Evolutionary conservation across 768 basidiomycete species (phyloP).

Genomic region (Lentinula guzmanii): DNA sequence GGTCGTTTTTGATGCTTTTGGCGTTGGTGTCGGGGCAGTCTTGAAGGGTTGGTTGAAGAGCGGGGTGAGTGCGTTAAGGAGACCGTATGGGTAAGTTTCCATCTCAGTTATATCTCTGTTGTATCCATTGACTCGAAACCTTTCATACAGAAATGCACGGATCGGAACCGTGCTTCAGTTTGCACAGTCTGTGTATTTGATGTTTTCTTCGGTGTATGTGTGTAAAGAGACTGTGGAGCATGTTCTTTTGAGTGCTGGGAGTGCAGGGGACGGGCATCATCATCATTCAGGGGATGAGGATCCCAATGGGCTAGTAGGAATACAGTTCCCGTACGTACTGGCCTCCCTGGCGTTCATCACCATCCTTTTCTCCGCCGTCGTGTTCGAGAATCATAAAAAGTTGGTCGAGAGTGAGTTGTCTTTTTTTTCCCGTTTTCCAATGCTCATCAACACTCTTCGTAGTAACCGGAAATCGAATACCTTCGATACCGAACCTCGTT

Average conservation of each 20-base stretch:
- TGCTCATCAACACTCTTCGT: conserved; percentile 2
- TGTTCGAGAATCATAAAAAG: conserved; percentile 59
- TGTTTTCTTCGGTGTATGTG: conserved; percentile 93
- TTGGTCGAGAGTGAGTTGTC: conserved; percentile 54
- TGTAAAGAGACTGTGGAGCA: conserved; percentile 97
- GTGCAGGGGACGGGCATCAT: conserved; percentile 38
- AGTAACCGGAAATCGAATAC: conserved; percentile 63
- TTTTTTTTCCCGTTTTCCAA: not conserved
- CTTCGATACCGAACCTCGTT: conserved; percentile 44
- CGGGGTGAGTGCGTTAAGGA: conserved; percentile 46
- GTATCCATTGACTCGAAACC: not conserved
- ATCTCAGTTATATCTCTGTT: not conserved
- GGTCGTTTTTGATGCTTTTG: conserved; percentile 92
- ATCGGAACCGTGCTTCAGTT: conserved; percentile 72
- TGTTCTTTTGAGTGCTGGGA: conserved; percentile 63
- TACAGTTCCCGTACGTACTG: conserved; percentile 62
- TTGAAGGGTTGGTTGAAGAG: conserved; percentile 36
- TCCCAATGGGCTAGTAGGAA: conserved; percentile 43
- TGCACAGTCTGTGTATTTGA: conserved; percentile 86
- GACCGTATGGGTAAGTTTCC: conserved; percentile 39
- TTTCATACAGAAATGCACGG: conserved; percentile 48
- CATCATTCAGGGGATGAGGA: conserved; percentile 69
- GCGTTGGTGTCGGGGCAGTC: conserved; percentile 51
- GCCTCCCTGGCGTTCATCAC: conserved; percentile 51
- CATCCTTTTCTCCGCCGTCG: conserved; percentile 47